Evolutionary conservation across 73 alveolate genomes (phyloP), one percentile per base, ranked within the genome.

Genomic region (Breviolum minutum): DNA sequence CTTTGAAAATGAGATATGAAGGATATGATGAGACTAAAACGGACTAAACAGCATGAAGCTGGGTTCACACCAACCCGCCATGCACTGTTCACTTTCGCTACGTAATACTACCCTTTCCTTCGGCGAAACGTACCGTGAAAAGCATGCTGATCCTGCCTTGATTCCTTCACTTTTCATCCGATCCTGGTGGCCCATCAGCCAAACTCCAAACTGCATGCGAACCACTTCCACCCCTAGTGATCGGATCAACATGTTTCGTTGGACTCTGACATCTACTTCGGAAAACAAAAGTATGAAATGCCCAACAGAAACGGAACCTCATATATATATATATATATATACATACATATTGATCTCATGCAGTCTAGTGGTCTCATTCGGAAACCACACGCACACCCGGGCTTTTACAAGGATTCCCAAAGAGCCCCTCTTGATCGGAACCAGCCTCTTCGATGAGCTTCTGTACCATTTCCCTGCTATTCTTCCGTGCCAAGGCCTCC

Each of bases 401-500:
- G 81, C 30, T 20, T 71, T 11, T 12, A 0, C 5, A 30, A 71
- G 40, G 13, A 11, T 11, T 20, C 81, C 27, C 14, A 30, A 70
- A 30, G 14, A 30, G 81, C 26, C 26, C 81, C 81, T 12, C 19
- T 71, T 71, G 26, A 20, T 71, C n/a, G n/a, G n/a, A n/a, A 20
- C 32, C 30, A 11, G 10, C 88, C 62, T 92, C 98, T n/a, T 92
- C 98, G 66, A 92, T 92, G 64, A 92, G 98, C 60, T 74, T 92
- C 80, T 92, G 98, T 80, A 92, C 98, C 83, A 92, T 54, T 90
- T 92, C 98, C 22, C 98, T 29, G 66, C 90, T 73, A 80, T 92
- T 92, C 98, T 92, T 92, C 84, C 98, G 54, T 9, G 80, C 81
- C 89, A 92, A 22, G 73, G 98, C 98, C 98, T 92, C 61, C 19